Evolutionary conservation across 2,329 filamentous ascomycete genomes (phyloP).

Genomic region (Colletotrichum eleusines): DNA sequence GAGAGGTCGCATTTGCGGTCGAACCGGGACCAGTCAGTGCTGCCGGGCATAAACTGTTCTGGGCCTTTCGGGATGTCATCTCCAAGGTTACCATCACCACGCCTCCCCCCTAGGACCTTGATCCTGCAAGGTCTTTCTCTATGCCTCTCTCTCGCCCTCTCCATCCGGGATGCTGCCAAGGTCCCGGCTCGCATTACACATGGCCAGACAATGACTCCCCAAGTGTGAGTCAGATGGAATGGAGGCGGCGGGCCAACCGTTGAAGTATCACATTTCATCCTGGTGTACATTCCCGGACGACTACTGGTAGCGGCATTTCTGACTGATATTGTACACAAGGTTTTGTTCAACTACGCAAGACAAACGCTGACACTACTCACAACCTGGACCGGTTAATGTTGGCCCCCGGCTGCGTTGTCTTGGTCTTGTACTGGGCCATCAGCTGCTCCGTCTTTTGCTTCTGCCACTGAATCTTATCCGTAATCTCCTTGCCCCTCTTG

Average conservation of each 20-base stretch:
- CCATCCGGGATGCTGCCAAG: neutral
- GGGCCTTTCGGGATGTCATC: slow-evolving; percentile 22
- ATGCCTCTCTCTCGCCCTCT: neutral
- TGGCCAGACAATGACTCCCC: slow-evolving; percentile 22
- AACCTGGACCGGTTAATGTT: slow-evolving; percentile 63
- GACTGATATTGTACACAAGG: slow-evolving; percentile 16
- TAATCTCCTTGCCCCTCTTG: slow-evolving; percentile 71
- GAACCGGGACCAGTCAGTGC: slow-evolving; percentile 26
- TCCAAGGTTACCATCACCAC: slow-evolving; percentile 34
- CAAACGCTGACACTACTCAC: slow-evolving; percentile 46
- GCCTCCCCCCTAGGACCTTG: slow-evolving; percentile 18
- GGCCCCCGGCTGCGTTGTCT: slow-evolving; percentile 62
- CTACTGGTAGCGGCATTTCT: neutral
- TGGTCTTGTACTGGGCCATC: slow-evolving; percentile 68
- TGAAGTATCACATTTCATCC: slow-evolving; percentile 11
- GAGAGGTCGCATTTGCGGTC: slow-evolving; percentile 21
- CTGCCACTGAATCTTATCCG: slow-evolving; percentile 74
- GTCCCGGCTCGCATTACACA: neutral
- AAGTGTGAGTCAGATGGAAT: slow-evolving; percentile 33
- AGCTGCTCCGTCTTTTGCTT: slow-evolving; percentile 73
- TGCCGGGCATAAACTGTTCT: slow-evolving; percentile 17
- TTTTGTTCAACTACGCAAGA: slow-evolving; percentile 12
- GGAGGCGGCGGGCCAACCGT: slow-evolving; percentile 36
- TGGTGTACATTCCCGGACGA: neutral
- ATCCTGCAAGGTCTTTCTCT: slow-evolving; percentile 23